Base-by-base conservation (phyloP, 768 basidiomycete genomes). In the Tephrocybe sp. region DNA sequence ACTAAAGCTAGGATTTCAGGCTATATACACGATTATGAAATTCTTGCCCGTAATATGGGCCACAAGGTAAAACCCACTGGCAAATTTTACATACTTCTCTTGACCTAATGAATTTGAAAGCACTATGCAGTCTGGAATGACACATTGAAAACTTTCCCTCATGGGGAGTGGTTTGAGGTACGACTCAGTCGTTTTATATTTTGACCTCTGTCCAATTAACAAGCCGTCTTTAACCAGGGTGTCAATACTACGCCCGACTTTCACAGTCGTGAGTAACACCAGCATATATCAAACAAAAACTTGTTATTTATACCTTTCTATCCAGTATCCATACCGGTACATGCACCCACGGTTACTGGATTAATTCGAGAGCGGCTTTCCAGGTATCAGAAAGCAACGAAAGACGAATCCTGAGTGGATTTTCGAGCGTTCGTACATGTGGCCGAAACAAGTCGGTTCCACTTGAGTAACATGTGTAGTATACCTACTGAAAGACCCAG, bases 41-140 rank as follows among this genome's bases (percentile, higher is more conserved):
- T 76, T 24, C 57, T 76, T n/a, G 66, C 75, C n/a, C 59, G 68
- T 37, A 77, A 73, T 43, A 55, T 73, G 57, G 74, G 71, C 0
- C 76, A 73, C 49, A 66, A 64, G 44, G 72, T 72, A 52, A 38
- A 15, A 15, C n/a, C 16, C 3, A 38, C 23, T 24, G 4, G 30
- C 24, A 19, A 10, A 15, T 5, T 42, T 3, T 36, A 5, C 30
- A 5, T 39, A 40, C 24, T 16, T 38, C 18, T 13, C 19, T 31
- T 27, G 4, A 8, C 23, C 24, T 55, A 23, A 49, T 15, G 7
- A n/a, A 23, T 3, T 10, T 34, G 11, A 11, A 70, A 70, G 57
- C 80, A 90, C 61, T 86, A 82, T 52, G 83, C 76, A 0, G 69
- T 89, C 19, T 84, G 85, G 84, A 84, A 87, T 53, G 80, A 85